Base-by-base conservation (phyloP, 768 basidiomycete species). In the Hortiboletus campestris region DNA sequence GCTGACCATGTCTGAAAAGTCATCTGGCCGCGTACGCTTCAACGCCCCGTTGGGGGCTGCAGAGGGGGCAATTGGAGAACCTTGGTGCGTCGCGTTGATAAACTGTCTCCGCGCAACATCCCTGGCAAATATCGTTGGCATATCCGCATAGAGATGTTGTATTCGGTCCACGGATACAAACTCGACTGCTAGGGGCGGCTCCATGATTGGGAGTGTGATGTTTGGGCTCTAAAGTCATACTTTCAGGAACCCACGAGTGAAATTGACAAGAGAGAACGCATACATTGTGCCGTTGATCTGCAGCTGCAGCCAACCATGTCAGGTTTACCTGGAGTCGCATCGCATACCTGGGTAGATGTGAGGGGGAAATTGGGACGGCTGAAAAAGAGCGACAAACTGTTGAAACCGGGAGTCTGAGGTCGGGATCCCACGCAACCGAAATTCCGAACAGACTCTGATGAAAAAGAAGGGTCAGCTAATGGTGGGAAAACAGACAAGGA, bases 321-420 rank as follows among this genome's bases (percentile, higher is more conserved):
- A 91, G 75, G 67, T 91, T 91, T 31, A 83, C 79, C 62, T 90
- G 86, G 39, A 91, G 70, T 46, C 88, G 82, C 13, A 53, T 50
- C 4, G 80, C 70, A 70, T 82, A 90, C 65, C 89, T 90, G 60
- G 20, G 29, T 38, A 22, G 13, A 39, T 56, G 63, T 61, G 58
- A 53, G 61, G 55, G 61, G 47, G 47, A 50, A 36, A 39, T 31
- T 7, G 51, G 40, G 16, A 17, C 16, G 46, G 38, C n/a, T 25
- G 48, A 19, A 43, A 40, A 28, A 46, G 32, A 58, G 20, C 19
- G 25, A 79, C 85, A 61, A 58, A 89, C 86, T 84, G 80, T 57
- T 77, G 76, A 63, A 81, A 85, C 32, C 79, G 75, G 3, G 75
- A 64, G 56, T 89, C 86, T 13, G 68, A 62, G 44, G 71, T 55